These are phyloP conservation scores for Sporisorium graminicola DNA, from an alignment of 1,284 basidiomycete genomes.

Conservation along the genomic window DNA sequence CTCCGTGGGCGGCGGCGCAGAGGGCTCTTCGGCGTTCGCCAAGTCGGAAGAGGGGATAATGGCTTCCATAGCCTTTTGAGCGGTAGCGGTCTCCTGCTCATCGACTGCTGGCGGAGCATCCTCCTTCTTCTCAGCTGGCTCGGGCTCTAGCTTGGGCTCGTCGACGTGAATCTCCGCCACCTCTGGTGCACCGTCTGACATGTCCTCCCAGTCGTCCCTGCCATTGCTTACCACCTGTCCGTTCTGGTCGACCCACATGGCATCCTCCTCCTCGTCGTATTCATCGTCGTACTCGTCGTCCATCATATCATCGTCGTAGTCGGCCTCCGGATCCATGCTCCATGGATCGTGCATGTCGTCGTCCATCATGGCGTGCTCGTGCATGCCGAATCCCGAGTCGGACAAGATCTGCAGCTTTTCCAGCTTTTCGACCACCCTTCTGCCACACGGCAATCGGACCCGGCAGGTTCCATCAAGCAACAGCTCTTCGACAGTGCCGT, in stretches of 20 bases:
- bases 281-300: constrained; percentile 34
- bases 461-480: constrained; percentile 70
- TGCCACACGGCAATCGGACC: constrained; percentile 68
- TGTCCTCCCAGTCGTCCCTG: constrained; percentile 60
- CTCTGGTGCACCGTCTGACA: constrained; percentile 38
- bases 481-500: constrained; percentile 71
- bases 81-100: background rate
- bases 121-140: constrained; percentile 2
- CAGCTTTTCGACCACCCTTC: constrained; percentile 54
- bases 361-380: constrained; percentile 35
- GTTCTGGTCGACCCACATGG: constrained; percentile 55
- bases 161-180: constrained; percentile 41
- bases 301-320: constrained; percentile 14
- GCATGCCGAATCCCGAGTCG: constrained; percentile 47
- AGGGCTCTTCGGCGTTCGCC: constrained; percentile 1
- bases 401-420: constrained; percentile 53
- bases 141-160: constrained; percentile 16
- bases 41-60: constrained; percentile 2
- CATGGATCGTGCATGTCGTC: constrained; percentile 29
- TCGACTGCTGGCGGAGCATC: background rate
- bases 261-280: constrained; percentile 24
- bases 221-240: constrained; percentile 53
- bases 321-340: constrained; percentile 17
- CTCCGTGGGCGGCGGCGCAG: constrained; percentile 27
- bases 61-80: constrained; percentile 17